These are phyloP conservation scores for Lactarius evosmus DNA, from an alignment of 768 basidiomycete genomes.

Conservation along the genomic window DNA sequence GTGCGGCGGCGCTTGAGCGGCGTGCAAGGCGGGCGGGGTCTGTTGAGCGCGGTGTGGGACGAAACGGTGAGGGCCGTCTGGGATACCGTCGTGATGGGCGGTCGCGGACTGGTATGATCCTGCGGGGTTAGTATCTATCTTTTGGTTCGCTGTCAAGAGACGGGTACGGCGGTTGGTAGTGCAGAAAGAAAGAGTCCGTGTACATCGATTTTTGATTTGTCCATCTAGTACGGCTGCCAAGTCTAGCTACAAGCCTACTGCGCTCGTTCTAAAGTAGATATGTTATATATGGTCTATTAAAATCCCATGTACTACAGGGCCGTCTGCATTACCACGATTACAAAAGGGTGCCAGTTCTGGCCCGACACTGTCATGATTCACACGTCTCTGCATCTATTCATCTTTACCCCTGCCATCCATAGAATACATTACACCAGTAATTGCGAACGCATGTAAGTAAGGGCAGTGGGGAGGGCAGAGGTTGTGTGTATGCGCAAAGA, in stretches of 20 bases:
- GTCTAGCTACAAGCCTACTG: background rate
- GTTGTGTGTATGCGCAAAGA: background rate
- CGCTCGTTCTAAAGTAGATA: background rate
- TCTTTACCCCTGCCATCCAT: background rate
- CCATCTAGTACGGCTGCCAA: background rate
- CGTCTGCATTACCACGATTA: no score
- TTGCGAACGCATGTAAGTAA: no score
- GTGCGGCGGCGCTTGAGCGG: constrained; percentile 25
- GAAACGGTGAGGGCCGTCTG: constrained; percentile 23
- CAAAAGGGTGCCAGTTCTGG: no score
- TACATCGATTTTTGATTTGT: background rate
- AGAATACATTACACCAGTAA: background rate
- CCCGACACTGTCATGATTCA: no score
- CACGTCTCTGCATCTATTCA: no score
- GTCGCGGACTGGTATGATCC: constrained; percentile 25
- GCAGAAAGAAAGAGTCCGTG: background rate
- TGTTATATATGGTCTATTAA: background rate
- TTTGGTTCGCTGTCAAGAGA: background rate
- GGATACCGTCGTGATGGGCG: constrained; percentile 28
- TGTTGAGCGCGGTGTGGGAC: constrained; percentile 21
- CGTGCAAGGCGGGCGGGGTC: constrained; percentile 13
- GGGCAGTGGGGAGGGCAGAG: background rate
- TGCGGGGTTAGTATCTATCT: background rate
- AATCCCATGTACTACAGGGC: no score
- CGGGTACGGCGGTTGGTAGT: background rate